A percentile compares a stretch with the other conserved stretches of the same genome.
Evolutionary conservation across 2,329 filamentous ascomycete species (phyloP).

Genomic region (Clonostachys rosea): DNA sequence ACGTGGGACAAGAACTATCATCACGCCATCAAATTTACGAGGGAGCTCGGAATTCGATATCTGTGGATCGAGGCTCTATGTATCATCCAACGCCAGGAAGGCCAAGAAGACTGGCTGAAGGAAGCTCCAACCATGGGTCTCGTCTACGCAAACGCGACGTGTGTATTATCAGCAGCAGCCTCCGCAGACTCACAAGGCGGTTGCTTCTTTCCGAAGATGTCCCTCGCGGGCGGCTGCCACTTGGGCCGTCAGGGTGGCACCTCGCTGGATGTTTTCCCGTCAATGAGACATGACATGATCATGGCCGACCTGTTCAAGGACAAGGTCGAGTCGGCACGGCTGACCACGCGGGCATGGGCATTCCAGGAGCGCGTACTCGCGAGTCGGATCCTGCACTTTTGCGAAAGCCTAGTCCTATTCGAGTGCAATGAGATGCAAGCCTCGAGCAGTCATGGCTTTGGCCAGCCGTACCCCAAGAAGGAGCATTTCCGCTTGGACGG

Average conservation of each 20-base stretch:
- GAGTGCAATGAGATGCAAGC: constrained; percentile 2
- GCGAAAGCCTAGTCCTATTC: constrained; percentile 5
- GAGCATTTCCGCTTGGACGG: too few species aligned
- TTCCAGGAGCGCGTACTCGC: constrained; percentile 5
- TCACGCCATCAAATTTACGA: neutral
- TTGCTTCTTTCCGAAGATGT: neutral
- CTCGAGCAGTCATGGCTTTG: neutral
- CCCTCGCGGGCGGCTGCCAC: neutral
- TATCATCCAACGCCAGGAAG: constrained; percentile 1
- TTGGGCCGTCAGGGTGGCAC: neutral
- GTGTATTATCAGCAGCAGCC: neutral
- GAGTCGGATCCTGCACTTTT: constrained; percentile 5
- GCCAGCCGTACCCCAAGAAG: neutral
- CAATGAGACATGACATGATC: neutral
- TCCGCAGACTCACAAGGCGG: neutral
- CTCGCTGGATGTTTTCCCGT: neutral
- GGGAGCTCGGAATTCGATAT: neutral
- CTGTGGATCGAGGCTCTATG: constrained; percentile 3
- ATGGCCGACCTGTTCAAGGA: neutral
- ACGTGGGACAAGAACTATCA: neutral
- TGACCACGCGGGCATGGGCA: constrained; percentile 7
- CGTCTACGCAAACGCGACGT: neutral
- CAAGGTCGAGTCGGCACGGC: neutral
- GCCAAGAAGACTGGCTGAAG: constrained; percentile 1
- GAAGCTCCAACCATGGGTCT: constrained; percentile 1